Base-by-base conservation (phyloP, 495 filamentous ascomycete genomes). In the Melanomma pulvis-pyrius region DNA sequence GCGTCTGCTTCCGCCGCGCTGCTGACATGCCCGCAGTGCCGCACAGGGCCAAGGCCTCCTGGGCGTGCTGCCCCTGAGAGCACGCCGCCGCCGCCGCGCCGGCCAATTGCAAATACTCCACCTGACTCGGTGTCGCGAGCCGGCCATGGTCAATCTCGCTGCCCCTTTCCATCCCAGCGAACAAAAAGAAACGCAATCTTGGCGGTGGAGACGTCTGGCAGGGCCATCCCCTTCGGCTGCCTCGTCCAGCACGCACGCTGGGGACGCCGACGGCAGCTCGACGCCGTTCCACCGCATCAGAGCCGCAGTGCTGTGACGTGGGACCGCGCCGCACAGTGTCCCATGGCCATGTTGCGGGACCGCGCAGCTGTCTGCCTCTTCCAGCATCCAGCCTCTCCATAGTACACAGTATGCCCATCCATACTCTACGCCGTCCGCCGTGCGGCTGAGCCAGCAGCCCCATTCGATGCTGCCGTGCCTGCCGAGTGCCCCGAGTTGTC, bases 391-490 rank as follows among this genome's bases (percentile, higher is more conserved):
- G 53, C 32, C 4, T 56, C 28, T 12, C 30, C 9, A 7, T 39
- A 7, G 9, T 22, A 17, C 13, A 34, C 13, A 56, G n/a, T n/a
- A n/a, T n/a, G n/a, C n/a, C n/a, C n/a, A 11, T 56, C 4, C 28
- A 17, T 8, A 41, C 8, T 8, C 34, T 17, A 41, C 8, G 28
- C 39, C 32, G 15, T 19, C 39, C 24, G 56, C 56, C 47, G 5
- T 53, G 59, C 17, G 59, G 48, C 49, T 53, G 59, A 54, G 59
- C 59, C 24, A 26, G 49, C 48, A 25, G 46, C 28, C 2, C 59
- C 28, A 60, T 8, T 17, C 26, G 34, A 46, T 46, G 44, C 6
- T 41, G 55, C 32, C 48, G 47, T 29, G 50, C 25, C 34, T 49
- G 12, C 49, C 50, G 59, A 54, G n/a, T 9, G 47, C 13, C 25